A percentile compares a stretch with the other conserved stretches of the same genome.
phyloP scores from a whole-genome alignment of 306 rosid species.

The Trifolium pratense region DNA sequence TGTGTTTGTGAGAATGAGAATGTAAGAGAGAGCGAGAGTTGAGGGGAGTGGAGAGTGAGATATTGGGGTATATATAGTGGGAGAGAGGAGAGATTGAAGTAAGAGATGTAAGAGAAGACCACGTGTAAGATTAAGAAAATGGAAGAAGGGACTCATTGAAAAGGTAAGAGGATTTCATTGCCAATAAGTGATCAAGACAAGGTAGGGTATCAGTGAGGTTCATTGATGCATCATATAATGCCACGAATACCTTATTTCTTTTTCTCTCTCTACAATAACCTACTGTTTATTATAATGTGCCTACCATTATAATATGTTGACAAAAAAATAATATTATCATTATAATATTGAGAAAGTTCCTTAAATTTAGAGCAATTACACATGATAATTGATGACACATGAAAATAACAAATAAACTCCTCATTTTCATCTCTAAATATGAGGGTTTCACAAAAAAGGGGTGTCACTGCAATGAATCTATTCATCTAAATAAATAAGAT shows the following conservation, averaged over 20 bases:
- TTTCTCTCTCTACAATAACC: conserved; percentile 21
- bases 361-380: conserved; percentile 47
- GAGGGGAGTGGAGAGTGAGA: conserved; percentile 46
- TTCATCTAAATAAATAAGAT: no score
- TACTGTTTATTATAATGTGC: background rate
- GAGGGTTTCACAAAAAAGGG: no score
- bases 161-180: conserved; percentile 29
- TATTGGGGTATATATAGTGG: conserved; percentile 54
- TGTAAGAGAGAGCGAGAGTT: conserved; percentile 19
- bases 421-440: background rate
- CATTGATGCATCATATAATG: conserved; percentile 45
- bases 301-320: background rate
- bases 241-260: conserved; percentile 52
- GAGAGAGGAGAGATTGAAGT: conserved; percentile 37
- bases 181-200: conserved; percentile 59
- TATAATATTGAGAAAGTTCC: conserved; percentile 42
- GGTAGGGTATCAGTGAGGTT: conserved; percentile 43
- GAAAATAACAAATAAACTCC: background rate
- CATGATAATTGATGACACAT: conserved; percentile 34
- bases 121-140: conserved; percentile 71
- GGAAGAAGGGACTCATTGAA: conserved; percentile 35
- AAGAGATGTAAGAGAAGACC: conserved; percentile 57
- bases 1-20: background rate
- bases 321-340: background rate
- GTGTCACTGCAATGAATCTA: no score